phyloP scores from a whole-genome alignment of 345 rosid species.

The Salix viminalis region DNA sequence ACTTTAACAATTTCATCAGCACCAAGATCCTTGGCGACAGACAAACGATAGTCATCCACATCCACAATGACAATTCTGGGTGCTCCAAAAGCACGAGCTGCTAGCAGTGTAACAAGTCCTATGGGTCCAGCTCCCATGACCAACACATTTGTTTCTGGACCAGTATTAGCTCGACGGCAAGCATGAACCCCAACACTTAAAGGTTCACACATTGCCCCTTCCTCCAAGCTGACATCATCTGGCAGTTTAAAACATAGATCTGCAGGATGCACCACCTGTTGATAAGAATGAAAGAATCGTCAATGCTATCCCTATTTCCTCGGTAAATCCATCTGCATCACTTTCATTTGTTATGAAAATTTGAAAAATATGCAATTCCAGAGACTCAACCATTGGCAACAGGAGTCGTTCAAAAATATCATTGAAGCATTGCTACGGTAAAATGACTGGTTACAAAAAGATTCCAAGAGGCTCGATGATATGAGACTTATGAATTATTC shows the following conservation, averaged over 20 bases:
- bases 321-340: not conserved
- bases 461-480: not conserved
- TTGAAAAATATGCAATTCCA: not conserved
- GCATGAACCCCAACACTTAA: conserved; percentile 92
- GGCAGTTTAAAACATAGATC: conserved; percentile 84
- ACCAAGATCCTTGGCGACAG: conserved; percentile 71
- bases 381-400: not conserved
- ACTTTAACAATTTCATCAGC: conserved; percentile 65
- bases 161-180: conserved; percentile 73
- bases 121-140: conserved; percentile 91
- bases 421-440: not conserved
- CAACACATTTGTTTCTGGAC: conserved; percentile 67
- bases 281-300: not conserved
- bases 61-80: conserved; percentile 72
- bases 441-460: not conserved
- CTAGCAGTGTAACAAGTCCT: conserved; percentile 81
- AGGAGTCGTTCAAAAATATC: not conserved
- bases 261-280: conserved; percentile 89
- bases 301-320: not conserved
- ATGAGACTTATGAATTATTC: not conserved
- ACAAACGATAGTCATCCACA: conserved; percentile 66
- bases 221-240: conserved; percentile 84
- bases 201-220: conserved; percentile 98
- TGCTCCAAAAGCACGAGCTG: conserved; percentile 89
- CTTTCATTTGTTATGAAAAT: not conserved